Evolutionary conservation across 2,329 filamentous ascomycete species (phyloP).

Genomic region (Microdochium trichocladiopsis): DNA sequence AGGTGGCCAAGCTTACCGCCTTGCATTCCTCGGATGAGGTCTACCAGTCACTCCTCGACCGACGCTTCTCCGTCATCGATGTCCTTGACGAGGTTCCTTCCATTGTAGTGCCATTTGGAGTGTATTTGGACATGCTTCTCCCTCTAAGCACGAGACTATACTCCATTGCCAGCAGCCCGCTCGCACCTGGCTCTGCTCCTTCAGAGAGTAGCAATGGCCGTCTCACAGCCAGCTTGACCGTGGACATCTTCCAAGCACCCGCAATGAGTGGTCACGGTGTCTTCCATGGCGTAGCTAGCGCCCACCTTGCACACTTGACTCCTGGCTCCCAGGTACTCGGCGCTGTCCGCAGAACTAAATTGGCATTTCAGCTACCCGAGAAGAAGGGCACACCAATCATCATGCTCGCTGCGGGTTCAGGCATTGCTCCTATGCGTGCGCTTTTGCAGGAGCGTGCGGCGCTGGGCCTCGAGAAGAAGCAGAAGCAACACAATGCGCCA

Average conservation of each 20-base stretch:
- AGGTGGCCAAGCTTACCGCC: neutral
- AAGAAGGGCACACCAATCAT: constrained; percentile 41
- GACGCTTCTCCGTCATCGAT: neutral
- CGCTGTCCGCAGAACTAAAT: constrained; percentile 26
- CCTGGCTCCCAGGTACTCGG: constrained; percentile 31
- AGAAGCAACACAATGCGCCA: constrained; percentile 44
- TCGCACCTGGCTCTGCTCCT: neutral
- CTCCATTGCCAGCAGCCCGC: neutral
- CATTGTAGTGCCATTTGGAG: neutral
- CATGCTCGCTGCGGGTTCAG: constrained; percentile 45
- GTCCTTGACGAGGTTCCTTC: neutral
- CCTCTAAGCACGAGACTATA: neutral
- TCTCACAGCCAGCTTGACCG: neutral
- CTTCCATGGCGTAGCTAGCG: constrained; percentile 50
- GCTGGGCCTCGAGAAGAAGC: constrained; percentile 36
- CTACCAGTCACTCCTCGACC: neutral
- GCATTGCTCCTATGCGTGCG: constrained; percentile 55
- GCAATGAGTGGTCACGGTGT: neutral
- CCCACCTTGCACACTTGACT: constrained; percentile 46
- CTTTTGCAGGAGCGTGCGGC: constrained; percentile 54
- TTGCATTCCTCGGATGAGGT: neutral
- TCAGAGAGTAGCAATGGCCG: neutral
- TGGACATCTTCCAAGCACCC: neutral
- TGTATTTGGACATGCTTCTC: neutral
- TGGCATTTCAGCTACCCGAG: constrained; percentile 40